Evolutionary conservation across 495 filamentous ascomycete species (phyloP).

Genomic region (Lasiosphaeriaceae sp.): DNA sequence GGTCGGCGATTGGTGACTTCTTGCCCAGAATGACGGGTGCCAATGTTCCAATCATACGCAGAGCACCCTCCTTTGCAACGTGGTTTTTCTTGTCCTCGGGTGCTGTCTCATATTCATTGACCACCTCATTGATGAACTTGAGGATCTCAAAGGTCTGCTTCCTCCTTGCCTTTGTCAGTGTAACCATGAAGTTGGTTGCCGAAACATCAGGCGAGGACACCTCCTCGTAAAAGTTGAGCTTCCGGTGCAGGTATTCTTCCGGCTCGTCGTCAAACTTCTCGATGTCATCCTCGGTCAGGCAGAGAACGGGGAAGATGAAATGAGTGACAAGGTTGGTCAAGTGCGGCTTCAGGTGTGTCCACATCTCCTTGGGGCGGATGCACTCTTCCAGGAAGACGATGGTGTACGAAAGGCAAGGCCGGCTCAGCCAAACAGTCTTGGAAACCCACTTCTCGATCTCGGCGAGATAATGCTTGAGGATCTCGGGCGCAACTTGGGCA

Average conservation of each 20-base stretch:
- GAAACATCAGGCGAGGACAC: constrained; percentile 94
- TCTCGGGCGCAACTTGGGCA: constrained; percentile 86
- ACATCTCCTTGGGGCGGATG: constrained; percentile 95
- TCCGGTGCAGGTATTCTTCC: constrained; percentile 92
- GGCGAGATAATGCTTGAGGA: constrained; percentile 84
- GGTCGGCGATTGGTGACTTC: constrained; percentile 94
- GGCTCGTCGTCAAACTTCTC: constrained; percentile 93
- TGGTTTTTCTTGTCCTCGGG: constrained; percentile 85
- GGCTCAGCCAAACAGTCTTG: constrained; percentile 92
- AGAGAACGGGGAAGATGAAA: constrained; percentile 91
- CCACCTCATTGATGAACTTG: constrained; percentile 87
- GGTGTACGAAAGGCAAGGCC: constrained; percentile 85
- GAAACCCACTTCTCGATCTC: constrained; percentile 96
- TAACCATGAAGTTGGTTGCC: constrained; percentile 92
- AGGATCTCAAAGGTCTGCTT: constrained; percentile 94
- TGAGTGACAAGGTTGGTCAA: constrained; percentile 88
- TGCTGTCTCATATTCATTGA: constrained; percentile 79
- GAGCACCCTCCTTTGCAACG: constrained; percentile 90
- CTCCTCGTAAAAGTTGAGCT: constrained; percentile 97
- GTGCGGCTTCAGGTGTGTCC: constrained; percentile 89
- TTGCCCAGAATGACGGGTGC: constrained; percentile 92
- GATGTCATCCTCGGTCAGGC: constrained; percentile 87
- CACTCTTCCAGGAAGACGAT: constrained; percentile 94
- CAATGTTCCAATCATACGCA: constrained; percentile 95
- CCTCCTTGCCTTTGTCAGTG: constrained; percentile 87